These are phyloP conservation scores for Rhododendron ferrugineum DNA, from an alignment of 148 eudicot species.

Conservation along the genomic window DNA sequence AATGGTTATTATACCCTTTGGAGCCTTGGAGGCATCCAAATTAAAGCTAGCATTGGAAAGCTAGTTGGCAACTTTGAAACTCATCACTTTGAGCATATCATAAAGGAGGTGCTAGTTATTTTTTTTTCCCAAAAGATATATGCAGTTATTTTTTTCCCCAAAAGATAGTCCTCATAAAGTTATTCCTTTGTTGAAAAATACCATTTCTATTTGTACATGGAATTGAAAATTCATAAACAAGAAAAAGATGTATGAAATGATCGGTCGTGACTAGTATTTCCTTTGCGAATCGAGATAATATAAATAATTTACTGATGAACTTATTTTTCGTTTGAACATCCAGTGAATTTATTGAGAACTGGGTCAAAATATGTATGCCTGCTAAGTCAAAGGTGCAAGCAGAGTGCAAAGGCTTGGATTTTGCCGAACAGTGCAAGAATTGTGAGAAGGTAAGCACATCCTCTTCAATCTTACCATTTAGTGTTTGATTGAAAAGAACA, in stretches of 20 bases:
- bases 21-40: slow-evolving; percentile 1
- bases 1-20: not conserved
- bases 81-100: not conserved
- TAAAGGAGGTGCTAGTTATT: not conserved
- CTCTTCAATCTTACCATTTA: not conserved
- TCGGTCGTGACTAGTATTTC: not conserved
- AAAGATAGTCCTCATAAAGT: not conserved
- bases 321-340: not conserved
- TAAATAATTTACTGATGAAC: not conserved
- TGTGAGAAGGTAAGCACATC: slow-evolving; percentile 50
- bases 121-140: not conserved
- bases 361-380: slow-evolving; percentile 70
- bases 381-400: slow-evolving; percentile 63
- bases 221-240: not conserved
- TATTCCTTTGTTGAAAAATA: not conserved
- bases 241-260: not conserved
- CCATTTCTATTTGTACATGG: not conserved
- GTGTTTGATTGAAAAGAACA: not conserved
- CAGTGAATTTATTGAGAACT: slow-evolving; percentile 79
- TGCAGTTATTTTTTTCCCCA: not conserved
- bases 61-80: not conserved
- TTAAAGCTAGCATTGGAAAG: not conserved
- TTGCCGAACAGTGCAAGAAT: slow-evolving; percentile 51
- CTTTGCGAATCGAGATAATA: not conserved
- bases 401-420: slow-evolving; percentile 27